Evolutionary conservation across 148 eudicot species (phyloP).

Genomic region (Drosera capensis): DNA sequence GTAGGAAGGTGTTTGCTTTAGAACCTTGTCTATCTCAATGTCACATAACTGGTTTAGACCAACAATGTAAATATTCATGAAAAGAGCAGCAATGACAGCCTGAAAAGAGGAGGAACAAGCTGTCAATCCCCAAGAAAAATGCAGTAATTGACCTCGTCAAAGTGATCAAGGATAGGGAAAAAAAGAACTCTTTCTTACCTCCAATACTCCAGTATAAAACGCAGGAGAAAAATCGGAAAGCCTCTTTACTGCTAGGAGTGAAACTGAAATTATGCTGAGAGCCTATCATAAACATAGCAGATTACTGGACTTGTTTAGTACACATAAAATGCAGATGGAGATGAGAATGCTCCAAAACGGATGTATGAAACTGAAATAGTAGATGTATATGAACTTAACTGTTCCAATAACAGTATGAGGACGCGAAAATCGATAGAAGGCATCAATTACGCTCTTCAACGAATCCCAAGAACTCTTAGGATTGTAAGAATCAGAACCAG

Average conservation of each 20-base stretch:
- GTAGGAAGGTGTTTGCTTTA: neutral
- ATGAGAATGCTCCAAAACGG: neutral
- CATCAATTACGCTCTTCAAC: slow-evolving; percentile 31
- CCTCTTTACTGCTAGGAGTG: slow-evolving; percentile 86
- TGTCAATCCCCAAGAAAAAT: neutral
- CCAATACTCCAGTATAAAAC: slow-evolving; percentile 61
- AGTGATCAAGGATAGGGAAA: neutral
- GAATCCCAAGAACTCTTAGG: slow-evolving; percentile 33
- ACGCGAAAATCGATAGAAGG: slow-evolving; percentile 86
- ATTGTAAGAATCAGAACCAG: slow-evolving; percentile 32
- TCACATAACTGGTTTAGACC: slow-evolving; percentile 90
- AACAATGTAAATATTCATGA: slow-evolving; percentile 93
- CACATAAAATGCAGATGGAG: neutral
- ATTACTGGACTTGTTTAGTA: neutral
- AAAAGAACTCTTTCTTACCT: slow-evolving; percentile 29
- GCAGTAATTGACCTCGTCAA: neutral
- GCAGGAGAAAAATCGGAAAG: slow-evolving; percentile 70
- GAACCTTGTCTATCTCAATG: slow-evolving; percentile 95
- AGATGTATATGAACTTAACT: slow-evolving; percentile 28
- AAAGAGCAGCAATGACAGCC: slow-evolving; percentile 89
- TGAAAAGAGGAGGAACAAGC: slow-evolving; percentile 18
- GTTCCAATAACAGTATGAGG: slow-evolving; percentile 97
- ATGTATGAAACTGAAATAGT: neutral
- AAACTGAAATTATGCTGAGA: slow-evolving; percentile 93
- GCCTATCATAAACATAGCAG: slow-evolving; percentile 39